Evolutionary conservation across 805 yeast species (phyloP).

Genomic region (Vanderwaltozyma polyspora): DNA sequence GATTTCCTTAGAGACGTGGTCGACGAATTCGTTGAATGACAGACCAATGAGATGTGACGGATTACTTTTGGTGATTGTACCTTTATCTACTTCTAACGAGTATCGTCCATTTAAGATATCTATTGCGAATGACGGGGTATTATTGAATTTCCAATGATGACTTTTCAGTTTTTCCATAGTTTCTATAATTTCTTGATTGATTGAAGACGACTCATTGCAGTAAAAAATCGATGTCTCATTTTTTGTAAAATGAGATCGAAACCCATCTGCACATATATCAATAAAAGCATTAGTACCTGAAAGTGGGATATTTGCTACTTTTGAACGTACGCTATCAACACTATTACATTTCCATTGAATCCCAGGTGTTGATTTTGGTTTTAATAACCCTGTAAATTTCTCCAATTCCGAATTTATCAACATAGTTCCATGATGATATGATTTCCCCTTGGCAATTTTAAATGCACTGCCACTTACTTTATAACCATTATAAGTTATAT

Average conservation of each 20-base stretch:
- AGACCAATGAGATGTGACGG: conserved; percentile 7
- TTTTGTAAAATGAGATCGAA: conserved; percentile 7
- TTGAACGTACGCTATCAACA: conserved; percentile 70
- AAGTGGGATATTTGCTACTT: conserved; percentile 61
- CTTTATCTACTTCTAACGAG: conserved; percentile 41
- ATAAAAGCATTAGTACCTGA: conserved; percentile 21
- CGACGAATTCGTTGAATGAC: conserved; percentile 12
- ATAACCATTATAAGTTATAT: conserved; percentile 39
- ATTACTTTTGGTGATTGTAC: conserved; percentile 21
- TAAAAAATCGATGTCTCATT: conserved; percentile 22
- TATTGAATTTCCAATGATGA: conserved; percentile 71
- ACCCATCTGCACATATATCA: conserved; percentile 21
- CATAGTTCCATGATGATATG: conserved; percentile 97
- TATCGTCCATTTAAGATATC: conserved; percentile 28
- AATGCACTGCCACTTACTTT: conserved; percentile 92
- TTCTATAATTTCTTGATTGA: conserved; percentile 30
- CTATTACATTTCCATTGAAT: conserved; percentile 37
- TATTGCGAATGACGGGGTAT: conserved; percentile 65
- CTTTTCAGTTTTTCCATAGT: conserved; percentile 33
- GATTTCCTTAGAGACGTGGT: background rate
- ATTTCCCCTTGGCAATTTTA: conserved; percentile 67
- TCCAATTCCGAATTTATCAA: conserved; percentile 54
- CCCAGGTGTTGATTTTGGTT: conserved; percentile 34
- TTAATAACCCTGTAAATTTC: conserved; percentile 48
- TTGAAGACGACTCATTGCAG: conserved; percentile 22